Conservation (phyloP, 1,284 basidiomycete species). For the Heterobasidion annosum region DNA sequence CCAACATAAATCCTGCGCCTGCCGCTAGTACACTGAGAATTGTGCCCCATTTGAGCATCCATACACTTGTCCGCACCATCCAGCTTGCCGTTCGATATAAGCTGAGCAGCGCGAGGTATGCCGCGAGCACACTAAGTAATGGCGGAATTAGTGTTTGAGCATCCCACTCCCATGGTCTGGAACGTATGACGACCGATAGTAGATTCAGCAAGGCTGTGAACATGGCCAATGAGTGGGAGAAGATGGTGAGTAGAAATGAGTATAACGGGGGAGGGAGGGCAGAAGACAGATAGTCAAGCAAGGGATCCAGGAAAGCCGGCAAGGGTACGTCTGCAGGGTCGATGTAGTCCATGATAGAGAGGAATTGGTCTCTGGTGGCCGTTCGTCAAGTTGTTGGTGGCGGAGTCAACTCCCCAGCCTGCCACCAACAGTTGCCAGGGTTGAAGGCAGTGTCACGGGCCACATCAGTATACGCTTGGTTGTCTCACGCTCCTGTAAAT, state of each 20-base stretch:
- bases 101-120: conserved; percentile 65
- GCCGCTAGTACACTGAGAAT: conserved; percentile 44
- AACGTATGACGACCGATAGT: conserved; percentile 34
- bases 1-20: conserved; percentile 43
- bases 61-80: conserved; percentile 56
- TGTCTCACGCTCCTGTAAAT: no score
- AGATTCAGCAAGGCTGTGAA: conserved; percentile 39
- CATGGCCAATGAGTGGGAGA: conserved; percentile 46
- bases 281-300: conserved; percentile 45
- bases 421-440: no score
- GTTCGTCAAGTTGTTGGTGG: background rate
- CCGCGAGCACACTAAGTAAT: conserved; percentile 58
- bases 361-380: background rate
- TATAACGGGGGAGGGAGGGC: conserved; percentile 48
- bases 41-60: conserved; percentile 67
- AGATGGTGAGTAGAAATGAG: conserved; percentile 36
- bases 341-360: conserved; percentile 11
- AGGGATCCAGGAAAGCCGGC: conserved; percentile 36
- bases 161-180: conserved; percentile 52
- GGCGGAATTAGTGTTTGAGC: conserved; percentile 62
- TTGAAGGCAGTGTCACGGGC: no score
- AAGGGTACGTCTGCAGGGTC: conserved; percentile 19
- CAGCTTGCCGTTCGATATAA: conserved; percentile 69
- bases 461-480: no score
- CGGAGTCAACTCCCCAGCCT: no score